Percentiles rank a stretch among this genome's conserved stretches.
These are phyloP conservation scores for Dryadomyces quercus-mongolicae DNA, from an alignment of 2,329 filamentous ascomycete genomes.

Conservation along the genomic window DNA sequence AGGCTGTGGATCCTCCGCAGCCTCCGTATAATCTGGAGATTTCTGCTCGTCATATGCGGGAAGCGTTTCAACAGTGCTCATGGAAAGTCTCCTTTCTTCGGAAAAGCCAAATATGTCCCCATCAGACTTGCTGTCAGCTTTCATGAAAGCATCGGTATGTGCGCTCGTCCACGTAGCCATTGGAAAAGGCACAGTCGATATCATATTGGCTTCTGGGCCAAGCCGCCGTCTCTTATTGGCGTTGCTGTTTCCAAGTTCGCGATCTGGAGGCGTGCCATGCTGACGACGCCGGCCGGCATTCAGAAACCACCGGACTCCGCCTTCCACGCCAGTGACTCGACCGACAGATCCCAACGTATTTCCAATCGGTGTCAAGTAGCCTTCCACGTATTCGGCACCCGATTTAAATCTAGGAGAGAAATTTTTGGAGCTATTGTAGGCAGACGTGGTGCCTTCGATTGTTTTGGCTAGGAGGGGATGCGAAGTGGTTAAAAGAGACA, in stretches of 20 bases:
- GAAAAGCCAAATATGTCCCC: slow-evolving; percentile 13
- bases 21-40: slow-evolving; percentile 63
- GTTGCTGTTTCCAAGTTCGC: slow-evolving; percentile 25
- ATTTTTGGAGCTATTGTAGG: slow-evolving; percentile 79
- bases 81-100: slow-evolving; percentile 43
- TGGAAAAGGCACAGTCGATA: neutral
- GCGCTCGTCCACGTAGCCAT: neutral
- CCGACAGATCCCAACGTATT: slow-evolving; percentile 79
- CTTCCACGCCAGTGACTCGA: slow-evolving; percentile 77
- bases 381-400: slow-evolving; percentile 84
- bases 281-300: slow-evolving; percentile 43
- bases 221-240: slow-evolving; percentile 41
- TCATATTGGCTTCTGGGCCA: neutral
- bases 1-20: slow-evolving; percentile 15
- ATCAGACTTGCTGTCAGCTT: neutral
- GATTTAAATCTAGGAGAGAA: slow-evolving; percentile 78
- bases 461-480: slow-evolving; percentile 79
- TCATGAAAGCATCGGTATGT: neutral
- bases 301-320: slow-evolving; percentile 74
- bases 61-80: slow-evolving; percentile 60
- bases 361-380: slow-evolving; percentile 73
- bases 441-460: slow-evolving; percentile 72
- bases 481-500: slow-evolving; percentile 77
- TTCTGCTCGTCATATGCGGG: slow-evolving; percentile 74
- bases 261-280: slow-evolving; percentile 27